Evolutionary conservation across 768 basidiomycete species (phyloP).

Genomic region (Mycena sanguinolenta): DNA sequence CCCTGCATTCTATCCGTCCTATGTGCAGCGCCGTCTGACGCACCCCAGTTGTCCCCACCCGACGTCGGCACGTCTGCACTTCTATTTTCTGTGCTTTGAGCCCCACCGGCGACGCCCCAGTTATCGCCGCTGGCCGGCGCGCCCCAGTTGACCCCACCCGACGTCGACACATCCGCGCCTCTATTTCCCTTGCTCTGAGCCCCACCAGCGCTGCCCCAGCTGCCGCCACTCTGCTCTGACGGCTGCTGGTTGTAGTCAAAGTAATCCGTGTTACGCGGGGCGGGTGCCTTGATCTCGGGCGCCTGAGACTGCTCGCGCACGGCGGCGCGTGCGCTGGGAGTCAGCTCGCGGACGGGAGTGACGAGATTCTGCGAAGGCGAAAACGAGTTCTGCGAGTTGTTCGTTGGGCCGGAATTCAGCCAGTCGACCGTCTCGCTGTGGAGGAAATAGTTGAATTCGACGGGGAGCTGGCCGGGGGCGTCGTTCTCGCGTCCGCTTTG

Average conservation of each 20-base stretch:
- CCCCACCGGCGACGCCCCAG: not conserved
- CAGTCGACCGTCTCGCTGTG: constrained; percentile 32
- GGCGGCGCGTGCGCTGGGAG: not conserved
- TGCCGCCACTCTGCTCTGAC: not conserved
- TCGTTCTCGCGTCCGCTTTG: not conserved
- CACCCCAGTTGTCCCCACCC: no score
- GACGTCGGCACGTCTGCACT: not conserved
- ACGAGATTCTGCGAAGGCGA: constrained; percentile 33
- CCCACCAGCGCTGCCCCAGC: not conserved
- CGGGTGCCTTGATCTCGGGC: constrained; percentile 24
- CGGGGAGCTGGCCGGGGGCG: constrained; percentile 16
- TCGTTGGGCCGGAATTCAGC: constrained; percentile 24
- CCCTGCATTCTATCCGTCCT: no score
- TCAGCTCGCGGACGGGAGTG: constrained; percentile 8
- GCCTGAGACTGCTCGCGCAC: not conserved
- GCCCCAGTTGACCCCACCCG: not conserved
- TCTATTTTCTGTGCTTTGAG: not conserved
- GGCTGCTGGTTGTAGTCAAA: constrained; percentile 30
- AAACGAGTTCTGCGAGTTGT: constrained; percentile 28
- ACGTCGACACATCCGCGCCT: not conserved
- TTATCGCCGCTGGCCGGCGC: not conserved
- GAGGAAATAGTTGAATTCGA: constrained; percentile 35
- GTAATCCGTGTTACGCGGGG: constrained; percentile 18
- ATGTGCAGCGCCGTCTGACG: no score
- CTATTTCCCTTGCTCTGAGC: not conserved